phyloP scores from a whole-genome alignment of 164 flowering plant species.

The Chimonanthus praecox region DNA sequence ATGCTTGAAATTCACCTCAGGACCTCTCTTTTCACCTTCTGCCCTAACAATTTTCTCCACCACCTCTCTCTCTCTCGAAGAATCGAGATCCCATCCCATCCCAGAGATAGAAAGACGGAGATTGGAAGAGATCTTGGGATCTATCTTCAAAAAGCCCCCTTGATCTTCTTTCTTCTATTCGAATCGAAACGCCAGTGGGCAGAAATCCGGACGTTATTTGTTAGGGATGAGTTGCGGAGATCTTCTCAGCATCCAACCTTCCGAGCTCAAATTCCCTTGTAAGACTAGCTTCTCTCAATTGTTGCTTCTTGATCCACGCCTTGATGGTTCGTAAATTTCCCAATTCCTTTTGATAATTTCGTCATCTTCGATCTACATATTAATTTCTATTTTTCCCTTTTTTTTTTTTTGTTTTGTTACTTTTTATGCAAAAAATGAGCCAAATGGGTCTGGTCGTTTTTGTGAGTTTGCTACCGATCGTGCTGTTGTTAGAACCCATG shows the following conservation, averaged over 20 bases:
- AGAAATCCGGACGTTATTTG: background rate
- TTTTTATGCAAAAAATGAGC: background rate
- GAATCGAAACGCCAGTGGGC: background rate
- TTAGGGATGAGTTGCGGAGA: slow-evolving; percentile 14
- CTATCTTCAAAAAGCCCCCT: background rate
- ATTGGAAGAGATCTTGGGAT: background rate
- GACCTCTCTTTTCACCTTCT: background rate
- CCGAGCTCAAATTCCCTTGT: slow-evolving; percentile 20
- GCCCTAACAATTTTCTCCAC: background rate
- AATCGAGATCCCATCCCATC: background rate
- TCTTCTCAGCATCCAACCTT: slow-evolving; percentile 17
- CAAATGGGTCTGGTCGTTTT: background rate
- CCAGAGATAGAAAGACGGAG: background rate
- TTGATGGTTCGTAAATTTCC: no score
- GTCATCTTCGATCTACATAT: no score
- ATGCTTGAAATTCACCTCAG: slow-evolving; percentile 3
- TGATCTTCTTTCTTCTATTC: background rate
- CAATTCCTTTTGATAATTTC: no score
- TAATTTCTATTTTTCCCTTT: background rate
- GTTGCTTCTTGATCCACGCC: no score
- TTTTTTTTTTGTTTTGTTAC: background rate
- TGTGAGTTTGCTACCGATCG: background rate
- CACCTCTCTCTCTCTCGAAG: background rate
- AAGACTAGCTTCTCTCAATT: background rate
- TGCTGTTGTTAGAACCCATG: no score